These are phyloP conservation scores for Phylloboletellus chloephorus DNA, from an alignment of 1,284 basidiomycete genomes.

Conservation along the genomic window DNA sequence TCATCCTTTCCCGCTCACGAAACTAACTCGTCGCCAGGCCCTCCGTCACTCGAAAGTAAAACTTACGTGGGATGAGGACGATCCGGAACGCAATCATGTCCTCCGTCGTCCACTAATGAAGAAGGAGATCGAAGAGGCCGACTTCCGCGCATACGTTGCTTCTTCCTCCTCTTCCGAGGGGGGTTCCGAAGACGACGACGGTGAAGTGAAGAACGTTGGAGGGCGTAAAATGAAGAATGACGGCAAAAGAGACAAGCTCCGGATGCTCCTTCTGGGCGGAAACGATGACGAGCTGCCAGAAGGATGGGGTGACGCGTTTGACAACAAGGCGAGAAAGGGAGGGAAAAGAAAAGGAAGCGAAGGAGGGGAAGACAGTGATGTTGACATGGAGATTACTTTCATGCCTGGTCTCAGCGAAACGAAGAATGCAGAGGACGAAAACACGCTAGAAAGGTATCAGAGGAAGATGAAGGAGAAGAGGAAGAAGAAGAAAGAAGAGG, in stretches of 20 bases:
- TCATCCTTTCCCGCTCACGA: neutral
- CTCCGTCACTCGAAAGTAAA: conserved; percentile 98
- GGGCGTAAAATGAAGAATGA: neutral
- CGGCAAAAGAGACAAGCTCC: conserved; percentile 52
- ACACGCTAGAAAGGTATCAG: conserved; percentile 80
- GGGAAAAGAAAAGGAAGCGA: conserved; percentile 21
- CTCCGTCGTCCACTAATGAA: conserved; percentile 75
- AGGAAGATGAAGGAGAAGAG: conserved; percentile 84
- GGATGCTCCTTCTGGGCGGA: conserved; percentile 65
- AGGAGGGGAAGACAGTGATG: conserved; percentile 43
- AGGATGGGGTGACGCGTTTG: conserved; percentile 60
- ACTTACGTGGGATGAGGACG: conserved; percentile 98
- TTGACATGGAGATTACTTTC: conserved; percentile 93
- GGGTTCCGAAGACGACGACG: conserved; percentile 41
- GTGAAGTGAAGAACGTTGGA: conserved; percentile 1
- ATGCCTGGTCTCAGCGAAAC: conserved; percentile 68
- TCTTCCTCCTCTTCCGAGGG: conserved; percentile 61
- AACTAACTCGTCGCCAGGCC: conserved; percentile 50
- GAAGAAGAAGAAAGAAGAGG: conserved; percentile 70
- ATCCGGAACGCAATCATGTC: conserved; percentile 79
- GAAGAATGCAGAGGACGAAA: conserved; percentile 63
- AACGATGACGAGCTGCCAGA: conserved; percentile 64
- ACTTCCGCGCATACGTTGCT: conserved; percentile 83
- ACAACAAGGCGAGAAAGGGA: conserved; percentile 15
- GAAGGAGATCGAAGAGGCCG: conserved; percentile 84